Percentiles rank a stretch among this genome's conserved stretches.
Evolutionary conservation across 768 basidiomycete genomes (phyloP).

Genomic region (Suillus discolor): DNA sequence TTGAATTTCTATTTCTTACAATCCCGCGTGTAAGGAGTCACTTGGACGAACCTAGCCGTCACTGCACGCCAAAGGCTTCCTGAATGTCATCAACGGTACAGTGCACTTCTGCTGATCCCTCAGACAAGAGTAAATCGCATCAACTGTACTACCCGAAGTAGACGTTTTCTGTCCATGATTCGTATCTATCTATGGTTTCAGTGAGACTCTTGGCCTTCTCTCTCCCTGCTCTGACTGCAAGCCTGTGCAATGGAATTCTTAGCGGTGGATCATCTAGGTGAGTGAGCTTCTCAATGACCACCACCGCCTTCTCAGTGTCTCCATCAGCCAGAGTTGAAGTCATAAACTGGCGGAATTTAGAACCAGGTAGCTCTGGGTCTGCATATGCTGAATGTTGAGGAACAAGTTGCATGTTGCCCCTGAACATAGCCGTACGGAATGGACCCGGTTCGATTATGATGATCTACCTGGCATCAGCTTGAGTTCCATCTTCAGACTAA

Average conservation of each 20-base stretch:
- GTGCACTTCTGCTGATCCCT: too few relatives aligned
- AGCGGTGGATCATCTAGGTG: conserved; percentile 24
- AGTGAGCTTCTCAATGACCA: conserved; percentile 21
- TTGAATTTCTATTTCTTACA: too few relatives aligned
- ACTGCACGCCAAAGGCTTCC: too few relatives aligned
- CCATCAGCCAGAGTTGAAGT: conserved; percentile 2
- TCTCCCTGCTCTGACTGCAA: neutral
- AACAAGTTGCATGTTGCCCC: neutral
- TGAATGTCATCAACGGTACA: too few relatives aligned
- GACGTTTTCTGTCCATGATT: conserved; percentile 25
- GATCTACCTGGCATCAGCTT: neutral
- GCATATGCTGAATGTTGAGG: conserved; percentile 19
- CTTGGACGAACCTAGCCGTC: too few relatives aligned
- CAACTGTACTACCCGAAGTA: conserved; percentile 14
- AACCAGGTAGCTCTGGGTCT: conserved; percentile 13
- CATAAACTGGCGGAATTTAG: neutral
- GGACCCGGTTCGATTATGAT: conserved; percentile 17
- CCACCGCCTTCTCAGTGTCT: conserved; percentile 24
- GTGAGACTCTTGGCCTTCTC: conserved; percentile 18
- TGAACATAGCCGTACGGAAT: conserved; percentile 13
- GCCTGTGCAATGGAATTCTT: conserved; percentile 22
- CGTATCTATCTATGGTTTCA: conserved; percentile 22
- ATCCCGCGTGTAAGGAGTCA: too few relatives aligned
- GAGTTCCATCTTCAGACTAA: neutral
- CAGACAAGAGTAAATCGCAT: too few relatives aligned